These are phyloP conservation scores for Pestalotiopsis sp. DNA, from an alignment of 2,329 filamentous ascomycete genomes.

Conservation along the genomic window DNA sequence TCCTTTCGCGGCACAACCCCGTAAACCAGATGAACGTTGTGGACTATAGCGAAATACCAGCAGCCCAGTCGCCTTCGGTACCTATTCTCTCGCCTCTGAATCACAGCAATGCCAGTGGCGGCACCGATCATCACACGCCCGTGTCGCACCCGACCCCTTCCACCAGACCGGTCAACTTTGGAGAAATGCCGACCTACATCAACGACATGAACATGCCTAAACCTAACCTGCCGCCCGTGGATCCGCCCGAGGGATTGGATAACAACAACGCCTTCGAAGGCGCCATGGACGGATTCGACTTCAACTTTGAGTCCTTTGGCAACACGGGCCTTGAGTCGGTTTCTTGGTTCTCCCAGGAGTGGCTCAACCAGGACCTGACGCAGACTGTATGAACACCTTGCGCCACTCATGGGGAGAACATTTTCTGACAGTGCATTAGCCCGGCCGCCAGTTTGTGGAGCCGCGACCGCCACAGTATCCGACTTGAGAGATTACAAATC, in stretches of 20 bases:
- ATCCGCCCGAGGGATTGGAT: conserved; percentile 41
- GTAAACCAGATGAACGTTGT: conserved; percentile 33
- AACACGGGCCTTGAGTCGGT: conserved; percentile 34
- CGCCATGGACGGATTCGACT: conserved; percentile 48
- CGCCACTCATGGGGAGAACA: background rate
- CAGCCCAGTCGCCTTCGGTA: conserved; percentile 28
- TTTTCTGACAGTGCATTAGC: conserved; percentile 10
- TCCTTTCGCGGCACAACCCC: conserved; percentile 27
- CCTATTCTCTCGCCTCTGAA: conserved; percentile 27
- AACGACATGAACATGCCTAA: conserved; percentile 31
- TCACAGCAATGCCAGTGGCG: conserved; percentile 6
- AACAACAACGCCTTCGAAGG: conserved; percentile 56
- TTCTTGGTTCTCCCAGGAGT: conserved; percentile 36
- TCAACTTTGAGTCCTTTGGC: conserved; percentile 49
- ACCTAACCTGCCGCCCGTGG: conserved; percentile 31
- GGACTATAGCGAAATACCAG: conserved; percentile 33
- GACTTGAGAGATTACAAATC: background rate
- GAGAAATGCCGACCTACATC: conserved; percentile 22
- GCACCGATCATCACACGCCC: conserved; percentile 17
- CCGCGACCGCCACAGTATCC: conserved; percentile 6
- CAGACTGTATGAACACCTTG: conserved; percentile 26
- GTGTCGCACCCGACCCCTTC: conserved; percentile 19
- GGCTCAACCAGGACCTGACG: conserved; percentile 32
- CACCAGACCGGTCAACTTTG: conserved; percentile 26
- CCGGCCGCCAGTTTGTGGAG: background rate